Evolutionary conservation across 148 eudicot species (phyloP).

Genomic region (Cornus controversa): DNA sequence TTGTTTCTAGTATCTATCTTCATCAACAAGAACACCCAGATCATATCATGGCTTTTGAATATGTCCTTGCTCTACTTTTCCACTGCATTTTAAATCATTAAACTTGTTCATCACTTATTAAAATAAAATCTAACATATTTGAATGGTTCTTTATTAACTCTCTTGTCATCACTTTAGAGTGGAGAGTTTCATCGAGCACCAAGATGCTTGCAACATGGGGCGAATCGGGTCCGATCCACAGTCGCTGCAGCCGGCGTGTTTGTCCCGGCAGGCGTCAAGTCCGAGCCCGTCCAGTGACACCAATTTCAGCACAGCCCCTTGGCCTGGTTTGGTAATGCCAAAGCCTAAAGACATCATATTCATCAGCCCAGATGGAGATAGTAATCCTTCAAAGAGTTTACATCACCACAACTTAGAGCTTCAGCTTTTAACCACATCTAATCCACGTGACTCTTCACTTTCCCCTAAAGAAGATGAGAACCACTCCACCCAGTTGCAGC

Average conservation of each 20-base stretch:
- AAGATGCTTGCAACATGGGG: conserved; percentile 78
- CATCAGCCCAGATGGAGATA: background rate
- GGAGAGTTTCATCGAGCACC: conserved; percentile 97
- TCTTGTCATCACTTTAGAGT: conserved; percentile 38
- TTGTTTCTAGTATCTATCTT: background rate
- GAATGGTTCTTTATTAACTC: background rate
- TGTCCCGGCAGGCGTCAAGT: conserved; percentile 54
- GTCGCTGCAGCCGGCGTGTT: conserved; percentile 33
- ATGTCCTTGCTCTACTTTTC: background rate
- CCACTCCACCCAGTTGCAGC: conserved; percentile 52
- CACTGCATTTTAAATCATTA: background rate
- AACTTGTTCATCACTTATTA: background rate
- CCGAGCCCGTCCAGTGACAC: conserved; percentile 63
- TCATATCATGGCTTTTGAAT: background rate
- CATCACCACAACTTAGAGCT: conserved; percentile 46
- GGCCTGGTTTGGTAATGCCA: background rate
- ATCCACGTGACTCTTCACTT: background rate
- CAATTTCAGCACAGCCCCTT: conserved; percentile 7
- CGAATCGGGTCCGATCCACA: conserved; percentile 42
- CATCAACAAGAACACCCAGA: background rate
- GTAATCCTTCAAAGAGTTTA: background rate
- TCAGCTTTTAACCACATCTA: conserved; percentile 35
- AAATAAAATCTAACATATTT: background rate
- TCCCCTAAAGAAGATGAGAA: conserved; percentile 32
- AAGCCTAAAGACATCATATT: conserved; percentile 1